Base-by-base conservation (phyloP, 371 early-diverging fungal species). In the Lichtheimia corymbifera region DNA sequence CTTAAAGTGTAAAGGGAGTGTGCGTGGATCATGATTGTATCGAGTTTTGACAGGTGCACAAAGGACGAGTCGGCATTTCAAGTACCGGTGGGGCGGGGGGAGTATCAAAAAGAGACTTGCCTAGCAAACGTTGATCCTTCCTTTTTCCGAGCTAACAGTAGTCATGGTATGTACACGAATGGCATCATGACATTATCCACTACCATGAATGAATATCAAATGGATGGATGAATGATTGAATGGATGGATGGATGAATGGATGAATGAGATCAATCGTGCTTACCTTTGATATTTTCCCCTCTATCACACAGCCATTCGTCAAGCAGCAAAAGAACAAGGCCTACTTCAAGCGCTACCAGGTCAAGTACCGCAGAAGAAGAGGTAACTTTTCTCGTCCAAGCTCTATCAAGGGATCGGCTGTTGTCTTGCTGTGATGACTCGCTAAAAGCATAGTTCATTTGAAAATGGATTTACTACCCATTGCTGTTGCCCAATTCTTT, bases 271-370 rank as follows among this genome's bases (percentile, higher is more conserved):
- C 35, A n/a, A 6, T 35, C 9, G 35, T 28, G 11, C 35, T 35
- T 0, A 35, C 11, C 35, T 35, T 35, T 4, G 45, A 18, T 4
- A 45, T 18, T 5, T 18, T n/a, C 13, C 45, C 45, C 25, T 40
- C 24, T 11, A n/a, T n/a, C n/a, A n/a, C 1, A 18, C 56, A 76
- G 77, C 71, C 77, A 65, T 76, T 76, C 71, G 73, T 76, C 61
- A 76, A 76, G 71, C 69, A 68, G 64, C 77, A 76, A 59, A 76
- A 76, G 73, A 76, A 76, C 77, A 76, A 76, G 77, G 68, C 97
- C 76, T 99, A 97, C 93, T 99, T 92, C 92, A 96, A 95, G 92
- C 96, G 99, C 80, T 99, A 85, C 94, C 98, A 99, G 89, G 93
- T 94, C 89, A 99, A 99, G 92, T 97, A 94, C 92, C 89, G 99